phyloP scores from a whole-genome alignment of 106 monocot genomes.

The Cymbidium sinense region DNA sequence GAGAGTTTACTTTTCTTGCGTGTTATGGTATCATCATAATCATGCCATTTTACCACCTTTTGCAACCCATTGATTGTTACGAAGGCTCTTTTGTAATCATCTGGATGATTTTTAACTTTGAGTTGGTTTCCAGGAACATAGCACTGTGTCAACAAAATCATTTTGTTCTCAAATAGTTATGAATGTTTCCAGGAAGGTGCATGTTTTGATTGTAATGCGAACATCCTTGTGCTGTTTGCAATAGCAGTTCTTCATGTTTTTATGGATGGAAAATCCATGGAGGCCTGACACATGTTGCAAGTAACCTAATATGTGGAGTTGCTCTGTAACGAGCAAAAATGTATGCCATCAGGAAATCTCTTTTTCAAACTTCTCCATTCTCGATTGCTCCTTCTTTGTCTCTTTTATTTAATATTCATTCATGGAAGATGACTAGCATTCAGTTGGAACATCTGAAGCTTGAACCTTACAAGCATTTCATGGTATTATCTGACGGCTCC shows the following conservation, averaged over 20 bases:
- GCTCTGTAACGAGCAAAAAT: slow-evolving; percentile 10
- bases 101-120: neutral
- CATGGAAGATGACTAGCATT: neutral
- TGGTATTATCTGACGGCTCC: neutral
- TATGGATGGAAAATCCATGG: neutral
- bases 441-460: neutral
- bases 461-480: neutral
- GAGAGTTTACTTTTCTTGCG: too few relatives aligned
- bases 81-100: neutral
- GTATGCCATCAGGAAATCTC: slow-evolving; percentile 16
- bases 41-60: neutral
- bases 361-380: slow-evolving; percentile 2
- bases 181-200: neutral
- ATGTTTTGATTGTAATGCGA: neutral
- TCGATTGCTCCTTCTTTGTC: too few relatives aligned
- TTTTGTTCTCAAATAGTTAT: neutral
- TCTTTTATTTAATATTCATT: neutral
- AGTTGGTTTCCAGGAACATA: neutral
- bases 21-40: too few relatives aligned
- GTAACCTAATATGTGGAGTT: neutral
- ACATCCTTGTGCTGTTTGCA: neutral
- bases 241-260: neutral
- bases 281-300: neutral
- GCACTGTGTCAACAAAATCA: neutral
- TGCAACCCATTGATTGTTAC: neutral